phyloP scores from a whole-genome alignment of 179 eudicot species.

The Silene noctiflora region DNA sequence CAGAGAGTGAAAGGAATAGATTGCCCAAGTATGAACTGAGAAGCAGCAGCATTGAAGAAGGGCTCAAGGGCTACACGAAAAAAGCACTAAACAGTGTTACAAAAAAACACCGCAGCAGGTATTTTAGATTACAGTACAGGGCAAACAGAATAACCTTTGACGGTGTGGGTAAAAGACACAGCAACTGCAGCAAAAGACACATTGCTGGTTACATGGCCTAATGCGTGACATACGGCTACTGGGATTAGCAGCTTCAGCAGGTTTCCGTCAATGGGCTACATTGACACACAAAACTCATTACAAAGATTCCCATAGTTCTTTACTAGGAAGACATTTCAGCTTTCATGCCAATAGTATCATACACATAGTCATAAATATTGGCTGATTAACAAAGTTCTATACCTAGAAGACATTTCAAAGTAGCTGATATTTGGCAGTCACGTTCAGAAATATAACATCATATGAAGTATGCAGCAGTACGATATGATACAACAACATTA shows the following conservation, averaged over 20 bases:
- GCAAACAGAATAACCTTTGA: slow-evolving; percentile 51
- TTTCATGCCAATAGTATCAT: not conserved
- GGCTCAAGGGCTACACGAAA: slow-evolving; percentile 82
- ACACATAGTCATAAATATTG: too few species aligned
- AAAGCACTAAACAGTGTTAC: not conserved
- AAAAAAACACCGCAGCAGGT: not conserved
- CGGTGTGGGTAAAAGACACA: slow-evolving; percentile 92
- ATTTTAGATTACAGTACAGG: not conserved
- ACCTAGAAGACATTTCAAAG: too few species aligned
- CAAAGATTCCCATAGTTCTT: not conserved
- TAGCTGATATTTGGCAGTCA: too few species aligned
- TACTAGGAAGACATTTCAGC: not conserved
- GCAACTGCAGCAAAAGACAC: slow-evolving; percentile 97
- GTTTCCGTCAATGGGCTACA: slow-evolving; percentile 69
- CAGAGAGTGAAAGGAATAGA: slow-evolving; percentile 69
- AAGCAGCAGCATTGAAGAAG: slow-evolving; percentile 98
- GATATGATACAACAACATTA: too few species aligned
- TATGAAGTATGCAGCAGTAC: too few species aligned
- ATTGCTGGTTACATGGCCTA: slow-evolving; percentile 95
- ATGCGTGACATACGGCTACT: slow-evolving; percentile 83
- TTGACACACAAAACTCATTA: not conserved
- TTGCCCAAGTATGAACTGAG: slow-evolving; percentile 92
- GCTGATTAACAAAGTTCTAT: too few species aligned
- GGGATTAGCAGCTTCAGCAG: slow-evolving; percentile 89
- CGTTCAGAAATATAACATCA: too few species aligned